These are phyloP conservation scores for maize (Zea mays) DNA, from an alignment of 176 grass and related monocot species.

Conservation along the genomic window Zm-B73-REFERENCE-NAM-5.0 NC_050104.1:154112001-154112500, in stretches of 20 bases:
- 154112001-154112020: conserved; percentile 92
- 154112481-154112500: conserved; percentile 83
- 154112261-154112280: conserved; percentile 16
- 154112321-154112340: conserved; percentile 91
- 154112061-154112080: conserved; percentile 94
- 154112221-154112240: conserved; percentile 8
- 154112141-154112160: conserved; percentile 83
- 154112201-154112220: conserved; percentile 1
- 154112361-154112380: conserved; percentile 94
- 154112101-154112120: conserved; percentile 98
- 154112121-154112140: conserved; percentile 92
- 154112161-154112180: conserved; percentile 89
- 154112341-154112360: conserved; percentile 89
- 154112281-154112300: conserved; percentile 6
- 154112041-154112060: conserved; percentile 96
- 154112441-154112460: conserved; percentile 83
- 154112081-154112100: conserved; percentile 88
- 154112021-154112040: conserved; percentile 90
- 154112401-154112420: conserved; percentile 98
- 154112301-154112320: neutral
- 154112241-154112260: conserved; percentile 1
- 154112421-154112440: conserved; percentile 84
- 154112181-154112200: conserved; percentile 49
- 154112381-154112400: conserved; percentile 96
- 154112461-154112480: conserved; percentile 72